Percentiles rank a stretch among this genome's conserved stretches.
phyloP scores from a whole-genome alignment of 2,329 filamentous ascomycete species.

The Trichoderma sp. region DNA sequence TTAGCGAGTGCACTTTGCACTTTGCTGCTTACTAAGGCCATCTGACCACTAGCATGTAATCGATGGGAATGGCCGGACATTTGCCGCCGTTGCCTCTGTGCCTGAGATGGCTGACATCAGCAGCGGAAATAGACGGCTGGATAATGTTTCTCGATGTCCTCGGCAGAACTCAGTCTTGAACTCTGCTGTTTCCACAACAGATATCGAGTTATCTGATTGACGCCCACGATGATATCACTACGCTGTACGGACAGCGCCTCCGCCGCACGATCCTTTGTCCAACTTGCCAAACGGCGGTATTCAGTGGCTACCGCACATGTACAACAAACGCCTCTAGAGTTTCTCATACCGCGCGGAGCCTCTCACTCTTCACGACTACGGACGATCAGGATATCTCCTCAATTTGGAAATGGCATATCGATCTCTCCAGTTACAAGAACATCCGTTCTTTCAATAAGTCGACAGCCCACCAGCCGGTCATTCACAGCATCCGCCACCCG shows the following conservation, averaged over 20 bases:
- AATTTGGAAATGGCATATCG: background rate
- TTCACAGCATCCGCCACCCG: constrained; percentile 40
- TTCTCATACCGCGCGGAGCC: constrained; percentile 39
- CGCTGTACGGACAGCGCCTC: constrained; percentile 41
- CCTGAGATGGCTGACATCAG: constrained; percentile 5
- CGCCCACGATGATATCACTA: constrained; percentile 33
- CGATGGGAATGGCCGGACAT: background rate
- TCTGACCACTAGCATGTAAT: background rate
- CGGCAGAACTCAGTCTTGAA: constrained; percentile 3
- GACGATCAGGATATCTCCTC: background rate
- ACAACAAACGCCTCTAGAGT: constrained; percentile 34
- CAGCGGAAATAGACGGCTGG: constrained; percentile 16
- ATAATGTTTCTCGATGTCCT: background rate
- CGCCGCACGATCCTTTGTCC: constrained; percentile 41
- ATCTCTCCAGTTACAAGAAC: background rate
- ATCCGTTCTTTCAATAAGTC: background rate
- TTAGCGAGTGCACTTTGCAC: constrained; percentile 31
- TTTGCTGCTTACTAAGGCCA: constrained; percentile 1
- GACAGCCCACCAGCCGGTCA: constrained; percentile 20
- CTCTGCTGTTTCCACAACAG: constrained; percentile 15
- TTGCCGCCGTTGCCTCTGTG: background rate
- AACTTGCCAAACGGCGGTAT: constrained; percentile 39
- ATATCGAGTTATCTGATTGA: background rate
- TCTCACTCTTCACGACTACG: constrained; percentile 17
- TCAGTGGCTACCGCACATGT: constrained; percentile 26